A percentile compares a stretch with the other conserved stretches of the same genome.
Conservation (phyloP, 2,329 filamentous ascomycete species). For the Microsporum audouinii region DNA sequence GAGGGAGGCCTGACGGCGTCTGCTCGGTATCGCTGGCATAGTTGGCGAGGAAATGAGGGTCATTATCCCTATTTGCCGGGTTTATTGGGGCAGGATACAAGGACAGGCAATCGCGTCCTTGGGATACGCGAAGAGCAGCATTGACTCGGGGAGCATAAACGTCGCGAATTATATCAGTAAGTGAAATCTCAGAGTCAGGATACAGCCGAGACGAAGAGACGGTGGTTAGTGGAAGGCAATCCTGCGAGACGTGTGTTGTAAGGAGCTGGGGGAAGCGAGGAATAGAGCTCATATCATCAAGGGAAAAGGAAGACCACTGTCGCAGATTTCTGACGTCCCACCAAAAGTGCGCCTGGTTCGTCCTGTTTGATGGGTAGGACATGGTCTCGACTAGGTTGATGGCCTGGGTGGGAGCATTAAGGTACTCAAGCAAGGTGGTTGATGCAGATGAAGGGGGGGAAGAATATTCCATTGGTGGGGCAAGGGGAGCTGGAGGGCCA, state of each 20-base stretch:
- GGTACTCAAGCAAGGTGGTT: constrained; percentile 65
- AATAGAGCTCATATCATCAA: constrained; percentile 58
- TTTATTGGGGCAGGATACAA: constrained; percentile 33
- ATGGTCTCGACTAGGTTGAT: constrained; percentile 71
- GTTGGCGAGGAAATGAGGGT: constrained; percentile 43
- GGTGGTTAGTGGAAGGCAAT: constrained; percentile 27
- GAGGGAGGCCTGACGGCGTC: constrained; percentile 38
- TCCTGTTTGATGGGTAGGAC: constrained; percentile 54
- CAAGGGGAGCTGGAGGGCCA: neutral
- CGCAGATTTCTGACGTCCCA: constrained; percentile 87
- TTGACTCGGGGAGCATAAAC: constrained; percentile 84
- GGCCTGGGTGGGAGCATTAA: constrained; percentile 68
- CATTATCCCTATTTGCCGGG: constrained; percentile 30
- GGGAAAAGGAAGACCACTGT: constrained; percentile 69
- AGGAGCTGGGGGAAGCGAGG: constrained; percentile 63
- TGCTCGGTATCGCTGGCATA: constrained; percentile 42
- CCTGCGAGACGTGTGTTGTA: constrained; percentile 48
- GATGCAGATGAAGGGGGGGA: constrained; percentile 19
- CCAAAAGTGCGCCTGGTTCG: constrained; percentile 76
- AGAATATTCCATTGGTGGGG: neutral
- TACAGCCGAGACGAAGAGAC: constrained; percentile 44
- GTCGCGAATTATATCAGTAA: constrained; percentile 62
- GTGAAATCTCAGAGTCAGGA: constrained; percentile 65
- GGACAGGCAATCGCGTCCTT: constrained; percentile 49
- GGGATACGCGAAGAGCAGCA: constrained; percentile 65